Conservation (phyloP, 176 grass and related monocot species). For the Triticum turgidum region DNA sequence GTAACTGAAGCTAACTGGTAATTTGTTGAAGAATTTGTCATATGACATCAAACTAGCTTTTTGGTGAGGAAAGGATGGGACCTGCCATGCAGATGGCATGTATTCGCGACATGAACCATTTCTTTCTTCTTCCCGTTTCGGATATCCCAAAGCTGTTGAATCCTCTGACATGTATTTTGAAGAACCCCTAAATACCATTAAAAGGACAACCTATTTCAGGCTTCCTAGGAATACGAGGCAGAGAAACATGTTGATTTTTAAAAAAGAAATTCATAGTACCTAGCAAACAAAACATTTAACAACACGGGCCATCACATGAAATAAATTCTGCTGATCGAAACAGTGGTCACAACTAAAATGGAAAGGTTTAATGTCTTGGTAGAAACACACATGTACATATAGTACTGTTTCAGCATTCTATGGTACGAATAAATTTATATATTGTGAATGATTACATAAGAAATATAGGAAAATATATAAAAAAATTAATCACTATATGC, state of each 20-base stretch:
- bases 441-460: neutral
- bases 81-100: slow-evolving; percentile 89
- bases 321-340: neutral
- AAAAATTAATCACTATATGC: neutral
- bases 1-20: neutral
- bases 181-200: slow-evolving; percentile 38
- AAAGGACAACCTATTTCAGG: neutral
- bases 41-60: neutral
- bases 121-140: slow-evolving; percentile 37
- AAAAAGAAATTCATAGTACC: slow-evolving; percentile 15
- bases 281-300: neutral
- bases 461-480: neutral
- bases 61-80: slow-evolving; percentile 13
- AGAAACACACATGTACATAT: neutral
- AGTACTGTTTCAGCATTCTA: neutral
- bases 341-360: neutral
- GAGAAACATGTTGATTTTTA: neutral
- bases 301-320: neutral
- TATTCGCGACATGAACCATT: slow-evolving; percentile 55
- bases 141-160: slow-evolving; percentile 31
- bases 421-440: neutral
- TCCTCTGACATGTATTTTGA: slow-evolving; percentile 32
- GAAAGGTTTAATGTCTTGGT: neutral
- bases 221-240: neutral
- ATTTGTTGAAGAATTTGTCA: neutral